A percentile compares a stretch with the other conserved stretches of the same genome.
phyloP scores from a whole-genome alignment of 805 yeast genomes.

The Wickerhamomyces bovis region DNA sequence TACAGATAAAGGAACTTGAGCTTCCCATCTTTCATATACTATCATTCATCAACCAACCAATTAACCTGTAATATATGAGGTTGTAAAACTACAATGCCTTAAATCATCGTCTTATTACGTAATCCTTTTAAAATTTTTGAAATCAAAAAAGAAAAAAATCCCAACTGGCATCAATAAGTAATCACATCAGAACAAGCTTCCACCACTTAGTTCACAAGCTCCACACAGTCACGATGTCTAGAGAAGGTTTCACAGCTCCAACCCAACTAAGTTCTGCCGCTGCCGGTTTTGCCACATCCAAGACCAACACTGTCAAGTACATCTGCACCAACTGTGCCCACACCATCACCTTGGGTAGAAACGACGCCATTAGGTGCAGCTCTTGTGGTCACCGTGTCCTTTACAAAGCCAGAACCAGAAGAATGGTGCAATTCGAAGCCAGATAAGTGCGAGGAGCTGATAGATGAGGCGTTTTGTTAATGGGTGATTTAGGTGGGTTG shows the following conservation, averaged over 20 bases:
- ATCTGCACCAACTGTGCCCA: conserved; percentile 96
- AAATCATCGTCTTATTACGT: conserved; percentile 1
- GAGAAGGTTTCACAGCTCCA: conserved; percentile 88
- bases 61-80: neutral
- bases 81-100: neutral
- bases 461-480: neutral
- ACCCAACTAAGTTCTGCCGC: conserved; percentile 82
- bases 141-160: conserved; percentile 1
- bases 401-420: conserved; percentile 94
- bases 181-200: neutral
- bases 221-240: conserved; percentile 32
- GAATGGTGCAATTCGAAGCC: conserved; percentile 90
- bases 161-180: no score
- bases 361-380: conserved; percentile 96
- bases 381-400: conserved; percentile 98
- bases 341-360: conserved; percentile 78
- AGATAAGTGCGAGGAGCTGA: conserved; percentile 34
- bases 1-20: conserved; percentile 21
- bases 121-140: neutral
- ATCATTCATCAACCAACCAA: neutral
- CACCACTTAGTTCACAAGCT: neutral
- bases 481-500: no score
- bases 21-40: neutral
- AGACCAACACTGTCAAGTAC: conserved; percentile 82
- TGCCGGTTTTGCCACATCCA: conserved; percentile 62